These are phyloP conservation scores for Gaeumannomyces sp. DNA, from an alignment of 2,329 filamentous ascomycete genomes.

Conservation along the genomic window DNA sequence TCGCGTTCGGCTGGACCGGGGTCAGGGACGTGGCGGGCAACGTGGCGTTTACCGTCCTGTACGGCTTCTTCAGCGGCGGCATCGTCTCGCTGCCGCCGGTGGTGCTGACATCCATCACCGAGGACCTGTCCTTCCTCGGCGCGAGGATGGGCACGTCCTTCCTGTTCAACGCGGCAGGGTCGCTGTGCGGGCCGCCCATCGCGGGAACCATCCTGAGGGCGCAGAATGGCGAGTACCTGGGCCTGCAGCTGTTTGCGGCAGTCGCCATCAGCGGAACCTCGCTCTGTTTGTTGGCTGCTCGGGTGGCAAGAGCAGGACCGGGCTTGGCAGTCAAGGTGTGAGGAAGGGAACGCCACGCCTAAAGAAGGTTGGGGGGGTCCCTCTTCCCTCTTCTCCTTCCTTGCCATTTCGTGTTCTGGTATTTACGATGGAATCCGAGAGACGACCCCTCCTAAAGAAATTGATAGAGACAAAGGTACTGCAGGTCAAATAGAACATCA, in stretches of 20 bases:
- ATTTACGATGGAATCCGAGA: no score
- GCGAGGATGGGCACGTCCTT: conserved; percentile 12
- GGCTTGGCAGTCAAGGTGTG: conserved; percentile 5
- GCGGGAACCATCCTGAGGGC: conserved; percentile 13
- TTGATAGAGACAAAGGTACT: no score
- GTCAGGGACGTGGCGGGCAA: conserved; percentile 22
- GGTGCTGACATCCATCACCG: conserved; percentile 12
- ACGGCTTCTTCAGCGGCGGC: conserved; percentile 24
- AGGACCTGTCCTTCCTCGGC: conserved; percentile 12
- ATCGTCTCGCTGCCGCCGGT: conserved; percentile 17
- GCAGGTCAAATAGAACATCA: no score
- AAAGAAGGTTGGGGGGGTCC: not conserved
- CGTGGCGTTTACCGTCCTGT: conserved; percentile 27
- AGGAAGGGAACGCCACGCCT: not conserved
- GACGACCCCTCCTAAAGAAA: no score
- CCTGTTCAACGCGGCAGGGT: conserved; percentile 10
- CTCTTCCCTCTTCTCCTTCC: not conserved
- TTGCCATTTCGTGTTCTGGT: not conserved
- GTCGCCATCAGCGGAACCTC: conserved; percentile 4
- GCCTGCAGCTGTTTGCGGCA: conserved; percentile 13
- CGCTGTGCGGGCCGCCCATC: conserved; percentile 13
- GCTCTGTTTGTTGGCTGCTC: not conserved
- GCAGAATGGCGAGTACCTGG: conserved; percentile 10
- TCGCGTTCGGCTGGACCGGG: conserved; percentile 28
- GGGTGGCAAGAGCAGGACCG: conserved; percentile 8